phyloP scores from a whole-genome alignment of 2,329 filamentous ascomycete species.

The Botrytis squamosa region DNA sequence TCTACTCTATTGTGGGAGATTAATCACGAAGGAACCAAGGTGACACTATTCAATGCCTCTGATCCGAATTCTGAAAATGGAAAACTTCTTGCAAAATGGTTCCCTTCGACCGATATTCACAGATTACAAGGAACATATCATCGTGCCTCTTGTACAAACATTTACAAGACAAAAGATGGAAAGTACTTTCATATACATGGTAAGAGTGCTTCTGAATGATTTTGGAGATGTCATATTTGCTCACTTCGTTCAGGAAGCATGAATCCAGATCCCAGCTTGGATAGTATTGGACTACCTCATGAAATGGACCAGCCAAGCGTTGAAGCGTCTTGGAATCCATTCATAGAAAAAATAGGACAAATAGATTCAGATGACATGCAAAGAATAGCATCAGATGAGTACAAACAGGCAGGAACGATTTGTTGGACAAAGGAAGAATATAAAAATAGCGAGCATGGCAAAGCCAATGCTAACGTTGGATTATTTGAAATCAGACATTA shows the following conservation, averaged over 20 bases:
- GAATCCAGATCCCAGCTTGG: not conserved
- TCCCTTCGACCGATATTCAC: conserved; percentile 29
- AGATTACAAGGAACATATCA: conserved; percentile 26
- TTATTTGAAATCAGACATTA: conserved; percentile 43
- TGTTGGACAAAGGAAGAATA: conserved; percentile 25
- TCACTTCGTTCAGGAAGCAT: not conserved
- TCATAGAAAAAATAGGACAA: not conserved
- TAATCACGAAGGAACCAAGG: conserved; percentile 11
- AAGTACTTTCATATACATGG: not conserved
- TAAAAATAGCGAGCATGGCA: conserved; percentile 43
- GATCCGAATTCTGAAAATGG: not conserved
- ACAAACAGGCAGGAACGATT: not conserved
- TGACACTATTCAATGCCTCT: not conserved
- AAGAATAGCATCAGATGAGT: not conserved
- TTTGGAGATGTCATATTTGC: not conserved
- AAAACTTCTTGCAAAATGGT: conserved; percentile 18
- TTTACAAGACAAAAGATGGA: not conserved
- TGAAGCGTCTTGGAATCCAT: not conserved
- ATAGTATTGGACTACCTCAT: not conserved
- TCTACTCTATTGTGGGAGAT: conserved; percentile 24
- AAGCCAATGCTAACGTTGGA: conserved; percentile 44
- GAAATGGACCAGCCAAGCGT: not conserved
- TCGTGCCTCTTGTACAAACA: not conserved
- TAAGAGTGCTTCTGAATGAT: not conserved
- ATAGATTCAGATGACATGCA: not conserved